Conservation (phyloP, 2,329 filamentous ascomycete genomes). For the Metarhizium robertsii region DNA sequence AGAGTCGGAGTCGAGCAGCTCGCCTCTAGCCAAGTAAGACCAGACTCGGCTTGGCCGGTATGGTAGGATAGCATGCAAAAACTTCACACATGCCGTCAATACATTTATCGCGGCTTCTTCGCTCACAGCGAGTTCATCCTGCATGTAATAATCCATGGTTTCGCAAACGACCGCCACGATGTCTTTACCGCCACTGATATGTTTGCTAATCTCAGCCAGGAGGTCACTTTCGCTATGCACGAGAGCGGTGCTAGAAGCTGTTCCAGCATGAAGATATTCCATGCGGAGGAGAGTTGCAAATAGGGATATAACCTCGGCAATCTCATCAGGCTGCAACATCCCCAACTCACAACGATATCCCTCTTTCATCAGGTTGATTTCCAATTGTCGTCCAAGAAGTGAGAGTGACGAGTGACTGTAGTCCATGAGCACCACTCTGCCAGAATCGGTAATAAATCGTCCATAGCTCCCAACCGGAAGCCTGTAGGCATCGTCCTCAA, state of each 20-base stretch:
- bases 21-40: slow-evolving; percentile 78
- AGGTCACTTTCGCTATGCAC: slow-evolving; percentile 30
- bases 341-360: slow-evolving; percentile 43
- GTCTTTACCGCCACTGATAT: slow-evolving; percentile 54
- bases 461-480: slow-evolving; percentile 60
- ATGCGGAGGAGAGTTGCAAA: slow-evolving; percentile 60
- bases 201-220: slow-evolving; percentile 44
- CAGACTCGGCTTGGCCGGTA: slow-evolving; percentile 79
- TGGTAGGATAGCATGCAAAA: slow-evolving; percentile 62
- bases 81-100: slow-evolving; percentile 63
- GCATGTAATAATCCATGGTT: slow-evolving; percentile 65
- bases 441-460: slow-evolving; percentile 68
- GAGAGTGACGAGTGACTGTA: slow-evolving; percentile 71
- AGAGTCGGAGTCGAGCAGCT: slow-evolving; percentile 67
- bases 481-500: slow-evolving; percentile 43
- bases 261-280: slow-evolving; percentile 29
- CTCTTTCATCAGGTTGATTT: slow-evolving; percentile 53
- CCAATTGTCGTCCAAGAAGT: slow-evolving; percentile 67
- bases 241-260: slow-evolving; percentile 21
- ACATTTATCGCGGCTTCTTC: slow-evolving; percentile 59
- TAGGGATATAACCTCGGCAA: slow-evolving; percentile 64
- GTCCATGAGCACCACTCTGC: slow-evolving; percentile 67
- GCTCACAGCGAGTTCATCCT: slow-evolving; percentile 46
- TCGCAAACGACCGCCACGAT: slow-evolving; percentile 76
- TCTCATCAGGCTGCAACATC: slow-evolving; percentile 48